These are phyloP conservation scores for Pythium dissimile DNA, from an alignment of 352 stramenopile genomes.

Conservation along the genomic window DNA sequence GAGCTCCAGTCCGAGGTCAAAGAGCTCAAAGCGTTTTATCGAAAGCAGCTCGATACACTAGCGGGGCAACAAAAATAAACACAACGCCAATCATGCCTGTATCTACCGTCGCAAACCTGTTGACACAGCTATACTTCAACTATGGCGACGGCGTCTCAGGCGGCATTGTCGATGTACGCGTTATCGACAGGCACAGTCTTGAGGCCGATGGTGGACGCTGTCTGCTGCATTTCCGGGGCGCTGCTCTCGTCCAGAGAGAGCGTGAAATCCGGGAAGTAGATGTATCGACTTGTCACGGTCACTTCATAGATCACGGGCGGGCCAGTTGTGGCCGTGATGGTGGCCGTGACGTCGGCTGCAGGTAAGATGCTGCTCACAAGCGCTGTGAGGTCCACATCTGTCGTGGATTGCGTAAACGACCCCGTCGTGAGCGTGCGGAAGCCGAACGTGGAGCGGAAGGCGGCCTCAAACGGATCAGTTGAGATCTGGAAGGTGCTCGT, in stretches of 20 bases:
- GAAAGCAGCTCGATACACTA: conserved; percentile 70
- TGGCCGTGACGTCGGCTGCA: not conserved
- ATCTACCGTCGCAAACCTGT: too few relatives aligned
- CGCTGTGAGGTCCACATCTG: not conserved
- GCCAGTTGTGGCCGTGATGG: not conserved
- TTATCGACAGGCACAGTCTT: conserved; percentile 1
- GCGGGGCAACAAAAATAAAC: conserved; percentile 42
- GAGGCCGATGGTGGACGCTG: not conserved
- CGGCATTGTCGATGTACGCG: not conserved
- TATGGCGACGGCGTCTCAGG: not conserved
- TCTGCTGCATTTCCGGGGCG: too few relatives aligned
- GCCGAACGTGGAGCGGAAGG: conserved; percentile 19
- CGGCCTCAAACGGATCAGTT: conserved; percentile 2
- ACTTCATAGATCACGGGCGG: not conserved
- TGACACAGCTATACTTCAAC: too few relatives aligned
- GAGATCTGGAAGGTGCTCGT: conserved; percentile 6
- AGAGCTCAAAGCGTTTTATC: conserved; percentile 78
- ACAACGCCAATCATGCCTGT: too few relatives aligned
- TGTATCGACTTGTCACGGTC: not conserved
- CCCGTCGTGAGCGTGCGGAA: conserved; percentile 11
- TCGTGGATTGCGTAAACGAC: conserved; percentile 4
- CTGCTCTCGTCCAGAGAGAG: not conserved
- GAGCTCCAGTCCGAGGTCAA: conserved; percentile 72
- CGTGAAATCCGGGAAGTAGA: conserved; percentile 8
- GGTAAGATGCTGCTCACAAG: conserved; percentile 17